Percentiles rank a stretch among this genome's conserved stretches.
Evolutionary conservation across 768 basidiomycete species (phyloP).

Genomic region (Scleroderma bovista): DNA sequence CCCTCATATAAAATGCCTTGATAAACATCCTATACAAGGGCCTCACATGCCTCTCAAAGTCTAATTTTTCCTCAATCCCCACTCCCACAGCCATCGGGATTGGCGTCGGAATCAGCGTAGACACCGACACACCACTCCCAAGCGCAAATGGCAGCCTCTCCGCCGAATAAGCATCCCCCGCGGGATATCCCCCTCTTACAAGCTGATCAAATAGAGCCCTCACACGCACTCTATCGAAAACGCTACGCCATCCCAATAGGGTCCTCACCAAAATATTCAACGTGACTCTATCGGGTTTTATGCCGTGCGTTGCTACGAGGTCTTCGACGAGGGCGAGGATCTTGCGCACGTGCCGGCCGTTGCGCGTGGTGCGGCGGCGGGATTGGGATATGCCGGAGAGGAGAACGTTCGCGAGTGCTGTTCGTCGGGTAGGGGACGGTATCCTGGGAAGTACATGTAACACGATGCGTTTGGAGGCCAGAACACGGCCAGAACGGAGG

Average conservation of each 20-base stretch:
- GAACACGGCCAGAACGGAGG: conserved; percentile 32
- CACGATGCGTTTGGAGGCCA: conserved; percentile 42
- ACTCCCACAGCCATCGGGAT: conserved; percentile 31
- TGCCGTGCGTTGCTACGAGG: conserved; percentile 41
- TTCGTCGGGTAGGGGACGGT: conserved; percentile 27
- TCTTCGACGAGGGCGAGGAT: conserved; percentile 34
- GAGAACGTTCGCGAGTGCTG: conserved; percentile 52
- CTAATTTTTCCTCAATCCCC: conserved; percentile 35
- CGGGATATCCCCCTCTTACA: conserved; percentile 54
- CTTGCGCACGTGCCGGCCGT: conserved; percentile 42
- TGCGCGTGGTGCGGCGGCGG: conserved; percentile 27
- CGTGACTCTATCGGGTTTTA: conserved; percentile 63
- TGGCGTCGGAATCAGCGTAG: no score
- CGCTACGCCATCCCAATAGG: conserved; percentile 46
- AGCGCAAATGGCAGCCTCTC: conserved; percentile 44
- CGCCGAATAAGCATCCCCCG: conserved; percentile 17
- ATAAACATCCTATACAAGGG: conserved; percentile 75
- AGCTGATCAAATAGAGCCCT: conserved; percentile 62
- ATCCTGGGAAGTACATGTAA: conserved; percentile 21
- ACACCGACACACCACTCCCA: not conserved
- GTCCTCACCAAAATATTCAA: conserved; percentile 63
- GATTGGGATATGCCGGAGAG: conserved; percentile 41
- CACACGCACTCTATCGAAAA: conserved; percentile 39
- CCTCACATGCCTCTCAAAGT: conserved; percentile 52
- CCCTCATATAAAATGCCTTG: conserved; percentile 51